Base-by-base conservation (phyloP, 2,329 filamentous ascomycete species). In the Verticillium dahliae region DNA sequence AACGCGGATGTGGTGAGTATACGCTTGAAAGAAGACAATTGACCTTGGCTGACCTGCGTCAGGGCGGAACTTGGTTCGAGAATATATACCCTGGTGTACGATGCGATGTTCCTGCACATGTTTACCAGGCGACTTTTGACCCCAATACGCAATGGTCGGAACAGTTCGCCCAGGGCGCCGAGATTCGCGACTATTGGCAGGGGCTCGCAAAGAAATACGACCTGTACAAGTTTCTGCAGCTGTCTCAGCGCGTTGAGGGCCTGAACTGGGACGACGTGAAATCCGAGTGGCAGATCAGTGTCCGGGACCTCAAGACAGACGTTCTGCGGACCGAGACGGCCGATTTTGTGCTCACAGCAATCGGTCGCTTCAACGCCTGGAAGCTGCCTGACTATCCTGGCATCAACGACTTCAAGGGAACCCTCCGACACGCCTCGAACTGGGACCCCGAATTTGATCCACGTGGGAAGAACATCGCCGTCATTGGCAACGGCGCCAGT, bases 61-160 rank as follows among this genome's bases (percentile, higher is more conserved):
- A 80, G 76, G 80, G 80, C 35, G 81, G 81, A 1, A 83, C 80
- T 3, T 85, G 81, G 81, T 76, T 81, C 57, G 81, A 82, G 62
- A 84, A 84, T 60, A 69, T 77, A 4, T 90, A 89, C 64, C 86
- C 86, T 0, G 87, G 86, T 1, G 85, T 89, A 1, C 76, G 85
- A 52, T 91, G 88, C 66, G 87, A 90, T 69, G 60, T 91, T 14
- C 86, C 88, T 0, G 83, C 87, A 0, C 86, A 90, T 69, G 86
- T 88, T 22, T 91, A 91, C 67, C 88, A 90, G 68, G 83, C 83
- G 7, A 86, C 85, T 0, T 91, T 90, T 70, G 78, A 80, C 6
- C 86, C 87, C 1, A 91, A 91, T 61, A 83, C 81, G 0, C 79
- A 89, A 65, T 92, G 89, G 89, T 81, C 80, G 0, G 85, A 90